A percentile compares a stretch with the other conserved stretches of the same genome.
These are phyloP conservation scores for Puccinia triticina DNA, from an alignment of 1,284 basidiomycete species.

Conservation along the genomic window DNA sequence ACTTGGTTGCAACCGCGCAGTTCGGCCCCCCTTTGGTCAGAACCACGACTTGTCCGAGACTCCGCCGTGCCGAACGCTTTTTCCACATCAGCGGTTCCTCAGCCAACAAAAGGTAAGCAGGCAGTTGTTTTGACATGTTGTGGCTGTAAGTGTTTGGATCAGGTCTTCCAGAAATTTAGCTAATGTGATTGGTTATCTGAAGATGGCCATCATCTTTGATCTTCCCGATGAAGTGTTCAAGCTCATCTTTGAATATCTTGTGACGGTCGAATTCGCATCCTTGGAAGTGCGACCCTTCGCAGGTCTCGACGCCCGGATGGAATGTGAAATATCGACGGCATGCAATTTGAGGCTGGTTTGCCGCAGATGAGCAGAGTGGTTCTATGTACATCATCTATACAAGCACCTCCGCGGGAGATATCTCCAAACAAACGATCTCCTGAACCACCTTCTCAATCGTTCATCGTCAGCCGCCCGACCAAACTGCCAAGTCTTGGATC, in stretches of 20 bases:
- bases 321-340: neutral
- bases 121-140: too few relatives aligned
- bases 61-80: too few relatives aligned
- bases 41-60: too few relatives aligned
- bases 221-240: neutral
- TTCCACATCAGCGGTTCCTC: too few relatives aligned
- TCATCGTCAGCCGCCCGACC: neutral
- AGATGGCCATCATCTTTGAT: neutral
- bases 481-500: neutral
- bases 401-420: neutral
- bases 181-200: too few relatives aligned
- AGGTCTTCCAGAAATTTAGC: too few relatives aligned
- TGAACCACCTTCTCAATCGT: neutral
- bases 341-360: neutral
- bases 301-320: neutral
- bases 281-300: too few relatives aligned
- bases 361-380: neutral
- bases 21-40: too few relatives aligned
- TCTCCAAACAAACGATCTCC: neutral
- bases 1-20: too few relatives aligned
- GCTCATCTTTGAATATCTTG: neutral
- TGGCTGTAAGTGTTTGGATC: too few relatives aligned
- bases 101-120: too few relatives aligned
- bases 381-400: slow-evolving; percentile 4
- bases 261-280: neutral